Percentiles rank a stretch among this genome's conserved stretches.
phyloP scores from a whole-genome alignment of 768 basidiomycete genomes.

The Rhodocollybia butyracea region DNA sequence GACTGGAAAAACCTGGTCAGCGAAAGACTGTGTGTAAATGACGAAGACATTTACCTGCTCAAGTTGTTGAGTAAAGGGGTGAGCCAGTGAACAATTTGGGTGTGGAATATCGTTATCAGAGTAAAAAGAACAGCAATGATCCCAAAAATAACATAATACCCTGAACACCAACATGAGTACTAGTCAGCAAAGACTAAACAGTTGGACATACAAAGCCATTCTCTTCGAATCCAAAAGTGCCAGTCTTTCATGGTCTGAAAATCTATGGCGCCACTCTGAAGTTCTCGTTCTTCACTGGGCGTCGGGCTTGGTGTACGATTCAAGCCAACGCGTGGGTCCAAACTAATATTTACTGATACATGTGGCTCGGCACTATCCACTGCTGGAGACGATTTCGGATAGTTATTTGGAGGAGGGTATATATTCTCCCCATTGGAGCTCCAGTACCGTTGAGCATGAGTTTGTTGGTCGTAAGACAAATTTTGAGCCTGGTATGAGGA shows the following conservation, averaged over 20 bases:
- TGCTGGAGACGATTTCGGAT: background rate
- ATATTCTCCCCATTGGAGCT: conserved; percentile 2
- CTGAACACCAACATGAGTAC: conserved; percentile 18
- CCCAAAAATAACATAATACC: conserved; percentile 48
- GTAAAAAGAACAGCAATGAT: conserved; percentile 46
- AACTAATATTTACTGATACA: background rate
- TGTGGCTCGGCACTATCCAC: background rate
- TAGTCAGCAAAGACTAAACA: background rate
- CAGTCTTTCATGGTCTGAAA: conserved; percentile 39
- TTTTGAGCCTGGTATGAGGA: background rate
- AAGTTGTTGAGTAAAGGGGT: conserved; percentile 67
- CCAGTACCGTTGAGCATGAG: conserved; percentile 5
- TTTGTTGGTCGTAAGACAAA: conserved; percentile 2
- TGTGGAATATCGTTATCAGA: conserved; percentile 61
- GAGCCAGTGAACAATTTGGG: conserved; percentile 69
- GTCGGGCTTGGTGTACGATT: conserved; percentile 61
- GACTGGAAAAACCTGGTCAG: conserved; percentile 31
- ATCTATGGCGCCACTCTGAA: conserved; percentile 41
- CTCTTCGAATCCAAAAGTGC: conserved; percentile 52
- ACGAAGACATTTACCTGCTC: conserved; percentile 49
- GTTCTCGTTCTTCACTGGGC: conserved; percentile 51
- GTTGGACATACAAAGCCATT: conserved; percentile 51
- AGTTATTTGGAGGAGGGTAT: conserved; percentile 3
- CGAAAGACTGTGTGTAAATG: no score
- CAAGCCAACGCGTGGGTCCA: conserved; percentile 14